Evolutionary conservation across 495 filamentous ascomycete genomes (phyloP).

Genomic region (Coniosporium apollinis): DNA sequence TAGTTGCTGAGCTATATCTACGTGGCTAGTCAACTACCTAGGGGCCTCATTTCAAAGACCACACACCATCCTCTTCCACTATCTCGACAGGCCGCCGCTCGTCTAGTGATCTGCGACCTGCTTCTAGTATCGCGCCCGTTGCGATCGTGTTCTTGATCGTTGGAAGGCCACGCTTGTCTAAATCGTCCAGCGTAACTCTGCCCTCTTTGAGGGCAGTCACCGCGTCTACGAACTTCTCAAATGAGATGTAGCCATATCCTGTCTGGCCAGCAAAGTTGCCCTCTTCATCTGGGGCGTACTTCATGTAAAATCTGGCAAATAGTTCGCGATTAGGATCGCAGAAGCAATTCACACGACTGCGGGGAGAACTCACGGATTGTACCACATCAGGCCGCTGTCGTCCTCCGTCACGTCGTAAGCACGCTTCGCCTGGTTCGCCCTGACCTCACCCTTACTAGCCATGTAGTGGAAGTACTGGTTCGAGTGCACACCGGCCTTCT

Average conservation of each 20-base stretch:
- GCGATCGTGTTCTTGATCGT: slow-evolving; percentile 80
- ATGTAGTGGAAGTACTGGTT: slow-evolving; percentile 97
- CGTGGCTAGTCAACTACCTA: too few relatives aligned
- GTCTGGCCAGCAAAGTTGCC: slow-evolving; percentile 85
- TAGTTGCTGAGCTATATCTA: too few relatives aligned
- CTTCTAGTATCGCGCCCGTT: slow-evolving; percentile 80
- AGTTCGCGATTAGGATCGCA: slow-evolving; percentile 1
- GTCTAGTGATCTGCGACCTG: slow-evolving; percentile 65
- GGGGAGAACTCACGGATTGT: slow-evolving; percentile 41
- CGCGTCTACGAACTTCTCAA: slow-evolving; percentile 91
- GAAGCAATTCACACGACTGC: neutral
- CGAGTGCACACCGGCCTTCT: slow-evolving; percentile 77
- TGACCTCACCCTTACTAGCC: slow-evolving; percentile 66
- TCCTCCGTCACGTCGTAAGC: slow-evolving; percentile 91
- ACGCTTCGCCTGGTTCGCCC: slow-evolving; percentile 83
- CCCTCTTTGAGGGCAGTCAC: slow-evolving; percentile 63
- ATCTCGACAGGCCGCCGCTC: slow-evolving; percentile 65
- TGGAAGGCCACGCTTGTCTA: slow-evolving; percentile 66
- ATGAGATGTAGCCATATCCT: slow-evolving; percentile 83
- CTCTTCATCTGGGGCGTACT: slow-evolving; percentile 86
- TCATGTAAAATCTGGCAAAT: slow-evolving; percentile 60
- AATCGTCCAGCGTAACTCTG: slow-evolving; percentile 47
- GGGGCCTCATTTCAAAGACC: slow-evolving; percentile 57
- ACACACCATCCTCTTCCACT: slow-evolving; percentile 40
- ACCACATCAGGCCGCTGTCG: slow-evolving; percentile 53